Percentiles rank a stretch among this genome's conserved stretches.
phyloP scores from a whole-genome alignment of 257 asterid species.

The Cynanchum wilfordii region DNA sequence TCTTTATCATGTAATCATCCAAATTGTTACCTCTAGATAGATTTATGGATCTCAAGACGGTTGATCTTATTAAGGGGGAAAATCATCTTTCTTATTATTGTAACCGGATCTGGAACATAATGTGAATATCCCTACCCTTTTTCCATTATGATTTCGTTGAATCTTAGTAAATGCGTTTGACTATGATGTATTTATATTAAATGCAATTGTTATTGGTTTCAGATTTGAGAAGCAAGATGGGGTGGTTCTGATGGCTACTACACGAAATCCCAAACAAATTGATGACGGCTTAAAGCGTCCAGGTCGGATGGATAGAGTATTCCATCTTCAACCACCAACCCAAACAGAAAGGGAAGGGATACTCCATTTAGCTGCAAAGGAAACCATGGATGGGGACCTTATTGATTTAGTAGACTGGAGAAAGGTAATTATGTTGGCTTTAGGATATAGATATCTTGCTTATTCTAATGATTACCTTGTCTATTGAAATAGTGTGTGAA shows the following conservation, averaged over 20 bases:
- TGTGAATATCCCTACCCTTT: not conserved
- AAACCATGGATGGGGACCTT: slow-evolving; percentile 88
- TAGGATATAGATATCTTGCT: slow-evolving; percentile 3
- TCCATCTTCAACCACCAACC: slow-evolving; percentile 90
- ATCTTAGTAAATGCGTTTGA: not conserved
- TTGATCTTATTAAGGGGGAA: not conserved
- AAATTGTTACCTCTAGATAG: not conserved
- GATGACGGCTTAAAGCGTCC: slow-evolving; percentile 96
- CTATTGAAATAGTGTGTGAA: not conserved
- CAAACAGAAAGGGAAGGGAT: slow-evolving; percentile 85
- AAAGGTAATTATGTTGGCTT: slow-evolving; percentile 47
- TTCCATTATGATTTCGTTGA: not conserved
- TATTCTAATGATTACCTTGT: not conserved
- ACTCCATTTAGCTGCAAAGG: slow-evolving; percentile 63
- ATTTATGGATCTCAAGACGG: not conserved
- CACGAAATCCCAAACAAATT: slow-evolving; percentile 78
- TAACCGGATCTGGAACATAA: not conserved
- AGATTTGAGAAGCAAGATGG: slow-evolving; percentile 99
- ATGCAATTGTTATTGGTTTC: slow-evolving; percentile 23
- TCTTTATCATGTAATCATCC: not conserved
- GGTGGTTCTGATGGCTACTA: slow-evolving; percentile 97
- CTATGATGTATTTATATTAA: not conserved
- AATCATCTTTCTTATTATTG: not conserved
- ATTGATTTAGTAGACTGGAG: slow-evolving; percentile 82
- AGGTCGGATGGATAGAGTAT: slow-evolving; percentile 97